Evolutionary conservation across 1,139 yeast genomes (phyloP), one percentile per base, ranked within the genome.

Genomic region (Suhomyces wounanorum): DNA sequence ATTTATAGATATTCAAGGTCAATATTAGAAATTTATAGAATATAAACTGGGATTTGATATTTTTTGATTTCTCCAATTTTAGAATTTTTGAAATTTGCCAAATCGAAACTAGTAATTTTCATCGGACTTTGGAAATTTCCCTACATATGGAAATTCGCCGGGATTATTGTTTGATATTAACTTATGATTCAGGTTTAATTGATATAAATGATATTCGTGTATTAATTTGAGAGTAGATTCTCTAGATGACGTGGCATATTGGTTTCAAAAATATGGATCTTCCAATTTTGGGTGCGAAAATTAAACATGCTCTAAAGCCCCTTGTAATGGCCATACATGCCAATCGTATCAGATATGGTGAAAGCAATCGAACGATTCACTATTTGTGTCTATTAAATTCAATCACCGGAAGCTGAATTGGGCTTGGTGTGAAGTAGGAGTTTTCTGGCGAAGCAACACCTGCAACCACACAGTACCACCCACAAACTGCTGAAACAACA

Each of bases 401-500:
- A 18, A 33, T 30, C 5, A 47, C 44, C 14, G 47, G 42, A 23
- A 44, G 39, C 11, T 25, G 47, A 18, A 43, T 11, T 16, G 45
- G 28, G 3, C 7, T n/a, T 3, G 45, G 43, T 7, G 63, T 60
- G 48, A 72, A 44, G 54, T 72, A 72, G 11, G 69, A 62, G 58
- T 72, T 72, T 23, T 59, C 59, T 35, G 48, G 57, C 21, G 56
- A 67, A 30, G 76, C 72, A 16, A 63, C 60, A 57, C 77, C 77
- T 5, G 76, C 71, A 52, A 61, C 67, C 38, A 72, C 69, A 56
- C 66, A 66, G 58, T 77, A 78, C 69, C 71, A 77, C 1, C 79
- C 81, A 52, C 72, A 61, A 43, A 68, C 60, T 0, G 80, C 69
- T 40, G 79, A 65, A 28, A 78, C 63, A 51, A 77, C 69, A 16